These are phyloP conservation scores for Solioccasus polychromus DNA, from an alignment of 768 basidiomycete genomes.

Conservation along the genomic window DNA sequence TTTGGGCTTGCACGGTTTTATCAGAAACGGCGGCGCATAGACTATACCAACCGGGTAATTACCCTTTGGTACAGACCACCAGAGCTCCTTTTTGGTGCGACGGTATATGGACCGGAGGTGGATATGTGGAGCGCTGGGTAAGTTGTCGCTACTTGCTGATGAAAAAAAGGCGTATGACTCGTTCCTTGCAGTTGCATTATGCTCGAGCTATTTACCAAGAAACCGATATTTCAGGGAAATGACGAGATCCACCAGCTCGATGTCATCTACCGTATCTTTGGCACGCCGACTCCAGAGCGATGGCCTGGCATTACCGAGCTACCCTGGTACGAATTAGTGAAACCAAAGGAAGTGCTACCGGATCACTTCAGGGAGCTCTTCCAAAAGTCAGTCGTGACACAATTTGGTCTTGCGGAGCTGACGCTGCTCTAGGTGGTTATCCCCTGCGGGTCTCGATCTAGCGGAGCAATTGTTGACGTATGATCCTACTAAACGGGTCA, in stretches of 20 bases:
- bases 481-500: slow-evolving; percentile 73
- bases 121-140: slow-evolving; percentile 99
- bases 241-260: slow-evolving; percentile 98
- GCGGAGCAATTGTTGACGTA: slow-evolving; percentile 80
- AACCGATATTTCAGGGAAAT: slow-evolving; percentile 95
- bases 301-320: slow-evolving; percentile 83
- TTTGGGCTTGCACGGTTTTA: slow-evolving; percentile 98
- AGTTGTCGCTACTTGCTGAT: not conserved
- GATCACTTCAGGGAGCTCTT: slow-evolving; percentile 85
- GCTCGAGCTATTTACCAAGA: slow-evolving; percentile 94
- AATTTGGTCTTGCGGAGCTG: not conserved
- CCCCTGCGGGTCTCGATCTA: slow-evolving; percentile 82
- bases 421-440: slow-evolving; percentile 63
- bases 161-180: not conserved
- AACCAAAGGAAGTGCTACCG: slow-evolving; percentile 71
- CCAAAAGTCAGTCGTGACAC: slow-evolving; percentile 58
- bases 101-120: slow-evolving; percentile 94
- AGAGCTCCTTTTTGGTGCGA: slow-evolving; percentile 91
- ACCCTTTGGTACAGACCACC: slow-evolving; percentile 98
- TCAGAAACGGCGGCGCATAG: slow-evolving; percentile 81
- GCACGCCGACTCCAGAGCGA: slow-evolving; percentile 77
- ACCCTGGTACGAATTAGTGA: slow-evolving; percentile 99
- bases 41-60: slow-evolving; percentile 99
- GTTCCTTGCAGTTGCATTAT: slow-evolving; percentile 79
- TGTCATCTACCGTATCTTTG: slow-evolving; percentile 86